Conservation (phyloP, 257 asterid species). For the Primulina eburnea region DNA sequence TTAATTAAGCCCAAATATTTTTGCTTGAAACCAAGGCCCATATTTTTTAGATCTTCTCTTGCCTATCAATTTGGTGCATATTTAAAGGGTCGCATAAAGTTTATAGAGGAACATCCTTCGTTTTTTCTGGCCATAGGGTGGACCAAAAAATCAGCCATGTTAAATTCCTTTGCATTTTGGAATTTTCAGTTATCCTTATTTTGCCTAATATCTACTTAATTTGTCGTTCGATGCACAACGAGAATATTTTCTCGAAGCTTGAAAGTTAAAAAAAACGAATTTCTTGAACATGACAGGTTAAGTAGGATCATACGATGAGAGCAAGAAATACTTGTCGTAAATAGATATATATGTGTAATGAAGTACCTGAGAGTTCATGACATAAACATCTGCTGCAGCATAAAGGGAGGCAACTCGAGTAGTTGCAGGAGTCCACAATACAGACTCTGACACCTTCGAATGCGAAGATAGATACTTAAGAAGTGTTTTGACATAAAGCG, state of each 20-base stretch:
- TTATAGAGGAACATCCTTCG: neutral
- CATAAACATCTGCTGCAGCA: conserved; percentile 92
- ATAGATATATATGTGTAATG: neutral
- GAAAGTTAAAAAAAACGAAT: too few species aligned
- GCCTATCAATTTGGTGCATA: too few species aligned
- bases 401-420: conserved; percentile 90
- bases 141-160: neutral
- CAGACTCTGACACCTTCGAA: conserved; percentile 62
- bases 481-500: conserved; percentile 66
- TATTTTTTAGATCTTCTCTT: too few species aligned
- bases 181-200: neutral
- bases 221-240: neutral
- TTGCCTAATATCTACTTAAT: neutral
- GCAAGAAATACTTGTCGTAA: neutral
- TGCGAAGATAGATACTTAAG: conserved; percentile 55
- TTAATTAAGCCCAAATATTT: too few species aligned
- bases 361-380: conserved; percentile 93
- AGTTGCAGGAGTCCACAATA: conserved; percentile 96
- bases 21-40: too few species aligned
- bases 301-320: neutral
- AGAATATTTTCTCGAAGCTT: neutral
- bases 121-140: neutral
- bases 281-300: neutral
- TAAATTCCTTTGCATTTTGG: neutral
- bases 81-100: neutral